Evolutionary conservation across 2,329 filamentous ascomycete genomes (phyloP), one percentile per base, ranked within the genome.

Genomic region (Penicillium carneum): DNA sequence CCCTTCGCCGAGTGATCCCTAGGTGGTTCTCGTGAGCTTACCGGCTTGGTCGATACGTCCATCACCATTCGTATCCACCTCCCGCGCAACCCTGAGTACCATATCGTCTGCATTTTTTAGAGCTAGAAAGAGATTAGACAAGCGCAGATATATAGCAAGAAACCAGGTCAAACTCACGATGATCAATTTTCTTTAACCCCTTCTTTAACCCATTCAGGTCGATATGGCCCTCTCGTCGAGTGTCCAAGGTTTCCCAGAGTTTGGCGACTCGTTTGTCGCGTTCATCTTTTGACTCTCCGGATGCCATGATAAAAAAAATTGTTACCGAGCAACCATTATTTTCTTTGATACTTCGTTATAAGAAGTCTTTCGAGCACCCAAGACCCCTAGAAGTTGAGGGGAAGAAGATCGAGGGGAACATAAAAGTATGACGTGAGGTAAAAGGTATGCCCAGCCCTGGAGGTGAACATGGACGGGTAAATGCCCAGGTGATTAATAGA

Each of bases 91-190:
- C 72, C 90, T 88, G 73, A 87, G 86, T 64, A 99, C 84, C 83
- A 98, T 87, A 39, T 86, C 83, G 77, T 96, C 91, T 74, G 95
- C 95, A 84, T 97, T 95, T 82, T 97, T 96, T 73, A 99, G 80
- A 65, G 89, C 87, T 68, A 55, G 52, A 51, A 60, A 29, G 23
- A 56, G 38, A 56, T 71, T 63, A 71, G 68, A 69, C 65, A 65
- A 64, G 63, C 66, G 16, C 16, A 23, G 11, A 57, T n/a, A 59
- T 63, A 48, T 61, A 53, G 62, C 68, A 72, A 64, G 63, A 54
- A 61, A 69, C 34, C 42, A 48, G 61, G 54, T 65, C 64, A 65
- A 53, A 68, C 88, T 80, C 80, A 96, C 93, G 95, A 77, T 99
- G 95, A 77, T 98, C 93, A 72, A 98, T 92, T 78, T 88, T 91